Conservation (phyloP, 23 red algal species). For the Gracilariopsis chorda region DNA sequence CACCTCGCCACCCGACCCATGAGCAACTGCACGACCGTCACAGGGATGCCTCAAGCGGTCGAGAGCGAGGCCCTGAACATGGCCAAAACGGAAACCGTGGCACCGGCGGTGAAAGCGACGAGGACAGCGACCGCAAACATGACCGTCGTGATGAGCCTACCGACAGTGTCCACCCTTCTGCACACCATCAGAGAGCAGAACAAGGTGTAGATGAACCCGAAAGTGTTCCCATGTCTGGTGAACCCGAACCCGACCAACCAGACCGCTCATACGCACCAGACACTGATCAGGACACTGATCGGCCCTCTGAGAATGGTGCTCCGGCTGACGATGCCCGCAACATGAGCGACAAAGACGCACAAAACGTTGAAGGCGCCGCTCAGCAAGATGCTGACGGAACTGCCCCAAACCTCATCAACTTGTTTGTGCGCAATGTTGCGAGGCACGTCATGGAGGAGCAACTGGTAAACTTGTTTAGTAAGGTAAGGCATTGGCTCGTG, state of each 20-base stretch:
- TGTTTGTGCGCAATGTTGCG: conserved; percentile 65
- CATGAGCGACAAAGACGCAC: conserved; percentile 13
- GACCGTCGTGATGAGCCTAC: background rate
- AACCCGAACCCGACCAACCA: background rate
- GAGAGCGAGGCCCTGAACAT: too few species aligned
- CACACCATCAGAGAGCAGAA: background rate
- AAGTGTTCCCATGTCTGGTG: background rate
- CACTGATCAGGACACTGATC: background rate
- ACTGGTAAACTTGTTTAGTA: conserved; percentile 61
- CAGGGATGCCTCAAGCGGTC: background rate
- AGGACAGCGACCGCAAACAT: conserved; percentile 6
- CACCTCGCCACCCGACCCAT: background rate
- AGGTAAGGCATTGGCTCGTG: conserved; percentile 54
- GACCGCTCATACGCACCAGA: background rate
- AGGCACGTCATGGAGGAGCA: conserved; percentile 67
- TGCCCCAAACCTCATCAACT: conserved; percentile 23
- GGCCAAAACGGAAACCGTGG: conserved; percentile 2
- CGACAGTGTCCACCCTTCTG: background rate
- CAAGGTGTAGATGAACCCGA: background rate
- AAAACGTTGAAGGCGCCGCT: background rate
- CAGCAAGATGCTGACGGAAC: background rate
- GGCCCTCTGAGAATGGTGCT: background rate
- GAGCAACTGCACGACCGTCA: background rate
- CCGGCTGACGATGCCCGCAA: conserved; percentile 10
- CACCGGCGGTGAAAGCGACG: background rate